Base-by-base conservation (phyloP, 2,329 filamentous ascomycete genomes). In the Neofusicoccum laricinum region DNA sequence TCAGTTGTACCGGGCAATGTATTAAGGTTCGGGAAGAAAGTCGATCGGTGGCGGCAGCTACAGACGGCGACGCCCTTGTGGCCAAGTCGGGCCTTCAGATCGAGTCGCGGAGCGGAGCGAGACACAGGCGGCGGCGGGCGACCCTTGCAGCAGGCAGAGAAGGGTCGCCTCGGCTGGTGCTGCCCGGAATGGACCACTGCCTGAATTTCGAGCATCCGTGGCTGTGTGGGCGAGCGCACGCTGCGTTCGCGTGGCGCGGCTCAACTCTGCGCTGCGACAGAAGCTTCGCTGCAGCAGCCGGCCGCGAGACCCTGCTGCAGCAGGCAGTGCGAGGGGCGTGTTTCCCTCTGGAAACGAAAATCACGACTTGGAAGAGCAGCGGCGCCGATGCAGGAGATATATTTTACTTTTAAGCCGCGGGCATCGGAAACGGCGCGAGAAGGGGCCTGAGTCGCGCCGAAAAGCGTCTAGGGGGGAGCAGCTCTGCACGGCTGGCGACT, bases 231-330 rank as follows among this genome's bases (percentile, higher is more conserved):
- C 25, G 5, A 30, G 25, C 25, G 25, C 25, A 30, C 25, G 5
- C 25, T 19, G 32, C 32, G 30, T 25, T 19, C 53, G 53, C 53
- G 53, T 57, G 53, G 38, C 36, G 53, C 53, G 53, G 53, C 53
- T 57, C 53, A 57, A 57, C 21, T 43, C 21, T 57, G 19, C 17
- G 38, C 53, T 57, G 53, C 53, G 53, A 57, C 53, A 57, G 53
- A 57, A 57, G 53, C 38, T 57, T 57, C 53, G 38, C 40, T 57
- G 53, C 53, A 57, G 53, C 46, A 17, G 19, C 38, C 38, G 21
- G 17, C 38, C 11, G 21, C 53, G 14, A 55, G 34, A 55, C 50
- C 34, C 34, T 55, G 50, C 50, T 7, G 50, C 34, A 17, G 19
- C 36, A 25, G 19, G 36, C 14, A 15, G 38, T 8, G 51, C 6